Evolutionary conservation across 441 rosid species (phyloP).

Genomic region (Sinapis alba): DNA sequence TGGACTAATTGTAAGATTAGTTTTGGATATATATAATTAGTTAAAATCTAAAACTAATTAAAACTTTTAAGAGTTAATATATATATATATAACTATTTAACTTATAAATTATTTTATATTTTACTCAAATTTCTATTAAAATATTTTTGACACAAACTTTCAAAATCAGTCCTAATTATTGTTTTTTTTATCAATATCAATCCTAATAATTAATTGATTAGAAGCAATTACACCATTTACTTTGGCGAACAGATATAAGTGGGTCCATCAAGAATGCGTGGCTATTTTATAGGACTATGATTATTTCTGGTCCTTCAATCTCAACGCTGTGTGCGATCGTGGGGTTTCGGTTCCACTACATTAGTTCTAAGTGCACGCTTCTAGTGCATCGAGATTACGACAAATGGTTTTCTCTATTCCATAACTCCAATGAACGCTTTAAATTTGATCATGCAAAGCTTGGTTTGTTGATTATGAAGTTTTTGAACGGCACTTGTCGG

Average conservation of each 20-base stretch:
- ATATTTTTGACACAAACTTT: neutral
- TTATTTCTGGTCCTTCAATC: conserved; percentile 6
- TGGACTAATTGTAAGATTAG: too few species aligned
- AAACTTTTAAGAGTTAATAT: too few species aligned
- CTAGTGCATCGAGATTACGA: conserved; percentile 2
- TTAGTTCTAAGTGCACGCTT: conserved; percentile 24
- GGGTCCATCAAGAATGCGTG: conserved; percentile 15
- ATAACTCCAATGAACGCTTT: conserved; percentile 17
- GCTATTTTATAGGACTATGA: conserved; percentile 18
- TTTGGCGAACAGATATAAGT: neutral
- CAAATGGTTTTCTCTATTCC: neutral
- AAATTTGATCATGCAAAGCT: neutral
- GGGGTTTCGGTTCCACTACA: conserved; percentile 27
- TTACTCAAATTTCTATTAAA: too few species aligned
- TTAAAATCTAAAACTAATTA: too few species aligned
- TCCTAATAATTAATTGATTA: neutral
- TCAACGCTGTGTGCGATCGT: conserved; percentile 22
- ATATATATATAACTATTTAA: too few species aligned
- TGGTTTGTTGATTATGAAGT: neutral
- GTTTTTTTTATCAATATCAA: neutral
- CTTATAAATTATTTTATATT: too few species aligned
- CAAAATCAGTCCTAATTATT: neutral
- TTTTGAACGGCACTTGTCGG: conserved; percentile 13
- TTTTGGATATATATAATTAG: too few species aligned
- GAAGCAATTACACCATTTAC: neutral